These are phyloP conservation scores for Pythium guiyangense DNA, from an alignment of 352 stramenopile genomes.

Conservation along the genomic window DNA sequence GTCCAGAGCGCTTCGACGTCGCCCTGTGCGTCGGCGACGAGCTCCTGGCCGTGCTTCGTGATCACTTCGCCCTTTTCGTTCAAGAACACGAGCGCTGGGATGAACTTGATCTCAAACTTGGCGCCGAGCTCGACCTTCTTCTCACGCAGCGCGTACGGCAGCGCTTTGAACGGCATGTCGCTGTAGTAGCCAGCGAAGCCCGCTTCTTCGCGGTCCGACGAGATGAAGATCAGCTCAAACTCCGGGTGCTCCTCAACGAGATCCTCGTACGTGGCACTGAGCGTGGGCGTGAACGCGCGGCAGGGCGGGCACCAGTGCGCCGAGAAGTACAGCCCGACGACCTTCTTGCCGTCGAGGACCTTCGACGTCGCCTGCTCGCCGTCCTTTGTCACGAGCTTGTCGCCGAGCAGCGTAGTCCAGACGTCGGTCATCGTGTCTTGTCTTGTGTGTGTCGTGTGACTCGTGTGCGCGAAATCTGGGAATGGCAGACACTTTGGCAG, in stretches of 20 bases:
- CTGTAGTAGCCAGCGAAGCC: slow-evolving; percentile 75
- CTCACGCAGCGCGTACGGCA: too few species aligned
- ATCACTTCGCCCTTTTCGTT: too few species aligned
- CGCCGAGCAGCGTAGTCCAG: slow-evolving; percentile 15
- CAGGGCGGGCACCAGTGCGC: slow-evolving; percentile 85
- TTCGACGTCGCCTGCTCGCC: slow-evolving; percentile 15
- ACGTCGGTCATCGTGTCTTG: not conserved
- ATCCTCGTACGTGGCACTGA: slow-evolving; percentile 56
- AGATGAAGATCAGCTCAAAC: slow-evolving; percentile 65
- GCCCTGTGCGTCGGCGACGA: slow-evolving; percentile 61
- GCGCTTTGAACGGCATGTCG: slow-evolving; percentile 74
- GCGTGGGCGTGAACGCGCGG: slow-evolving; percentile 75
- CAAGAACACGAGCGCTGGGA: too few species aligned
- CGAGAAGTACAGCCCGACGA: slow-evolving; percentile 82
- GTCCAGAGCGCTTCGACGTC: slow-evolving; percentile 14
- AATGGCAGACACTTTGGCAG: too few species aligned
- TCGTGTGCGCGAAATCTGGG: slow-evolving; percentile 3
- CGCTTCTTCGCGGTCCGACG: slow-evolving; percentile 31
- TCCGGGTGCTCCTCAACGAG: slow-evolving; percentile 39
- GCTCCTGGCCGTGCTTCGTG: too few species aligned
- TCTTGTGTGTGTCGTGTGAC: not conserved
- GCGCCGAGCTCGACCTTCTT: too few species aligned
- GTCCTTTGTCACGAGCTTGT: too few species aligned
- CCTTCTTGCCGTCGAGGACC: slow-evolving; percentile 27
- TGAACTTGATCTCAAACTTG: too few species aligned